Evolutionary conservation across 768 basidiomycete genomes (phyloP).

Genomic region (Omphalotus guepiniiformis): DNA sequence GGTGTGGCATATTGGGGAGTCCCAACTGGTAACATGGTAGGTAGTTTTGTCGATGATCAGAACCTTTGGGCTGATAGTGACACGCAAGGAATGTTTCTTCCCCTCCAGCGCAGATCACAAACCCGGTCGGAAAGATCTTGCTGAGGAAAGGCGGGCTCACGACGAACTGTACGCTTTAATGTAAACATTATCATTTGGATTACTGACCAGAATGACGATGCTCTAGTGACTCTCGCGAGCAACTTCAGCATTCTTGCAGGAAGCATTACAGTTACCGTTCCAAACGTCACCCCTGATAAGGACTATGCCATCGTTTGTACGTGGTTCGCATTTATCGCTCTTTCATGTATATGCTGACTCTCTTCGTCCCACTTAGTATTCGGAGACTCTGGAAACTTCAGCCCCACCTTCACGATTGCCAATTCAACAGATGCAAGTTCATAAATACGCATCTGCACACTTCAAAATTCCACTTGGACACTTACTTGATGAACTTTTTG

Average conservation of each 20-base stretch:
- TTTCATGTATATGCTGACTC: neutral
- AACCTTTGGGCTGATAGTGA: neutral
- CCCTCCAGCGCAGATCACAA: conserved; percentile 9
- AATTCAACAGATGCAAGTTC: too few relatives aligned
- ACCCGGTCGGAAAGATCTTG: conserved; percentile 7
- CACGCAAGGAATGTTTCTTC: neutral
- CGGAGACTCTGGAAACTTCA: conserved; percentile 4
- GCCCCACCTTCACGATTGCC: conserved; percentile 2
- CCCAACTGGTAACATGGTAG: conserved; percentile 1
- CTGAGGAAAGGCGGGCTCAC: conserved; percentile 5
- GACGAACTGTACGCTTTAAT: neutral
- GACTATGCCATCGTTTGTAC: conserved; percentile 3
- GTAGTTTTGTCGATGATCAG: neutral
- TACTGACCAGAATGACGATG: neutral
- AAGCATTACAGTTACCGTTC: conserved; percentile 4
- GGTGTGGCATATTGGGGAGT: neutral
- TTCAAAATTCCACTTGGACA: too few relatives aligned
- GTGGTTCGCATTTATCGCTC: neutral
- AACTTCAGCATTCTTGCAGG: conserved; percentile 4
- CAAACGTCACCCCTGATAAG: conserved; percentile 9
- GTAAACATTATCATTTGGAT: too few relatives aligned
- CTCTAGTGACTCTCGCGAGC: conserved; percentile 2
- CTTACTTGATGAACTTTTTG: too few relatives aligned
- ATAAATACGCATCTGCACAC: too few relatives aligned
- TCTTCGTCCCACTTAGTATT: neutral